These are phyloP conservation scores for Thelonectria rubi DNA, from an alignment of 2,329 filamentous ascomycete species.

Conservation along the genomic window DNA sequence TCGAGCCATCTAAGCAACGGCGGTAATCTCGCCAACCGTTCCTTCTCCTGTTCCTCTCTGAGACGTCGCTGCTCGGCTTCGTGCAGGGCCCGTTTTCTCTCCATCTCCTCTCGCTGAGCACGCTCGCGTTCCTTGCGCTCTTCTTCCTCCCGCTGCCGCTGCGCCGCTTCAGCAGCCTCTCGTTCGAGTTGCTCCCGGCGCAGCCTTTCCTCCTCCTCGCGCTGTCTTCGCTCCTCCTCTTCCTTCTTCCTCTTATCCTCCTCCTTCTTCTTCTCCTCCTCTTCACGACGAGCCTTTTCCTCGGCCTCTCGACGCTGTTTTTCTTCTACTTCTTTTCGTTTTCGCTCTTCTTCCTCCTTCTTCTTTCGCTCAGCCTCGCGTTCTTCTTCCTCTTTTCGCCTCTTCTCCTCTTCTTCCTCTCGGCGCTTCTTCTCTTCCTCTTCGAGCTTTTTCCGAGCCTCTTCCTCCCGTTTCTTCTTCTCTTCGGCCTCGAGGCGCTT, in stretches of 20 bases:
- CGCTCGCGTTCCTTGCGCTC: constrained; percentile 61
- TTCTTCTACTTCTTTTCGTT: constrained; percentile 48
- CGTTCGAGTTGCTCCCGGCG: constrained; percentile 56
- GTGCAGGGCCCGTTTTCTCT: constrained; percentile 58
- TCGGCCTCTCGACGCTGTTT: constrained; percentile 50
- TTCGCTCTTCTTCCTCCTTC: constrained; percentile 50
- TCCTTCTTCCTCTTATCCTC: constrained; percentile 50
- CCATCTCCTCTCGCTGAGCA: constrained; percentile 55
- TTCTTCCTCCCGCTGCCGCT: constrained; percentile 63
- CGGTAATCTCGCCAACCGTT: constrained; percentile 65
- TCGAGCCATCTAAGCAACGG: constrained; percentile 70
- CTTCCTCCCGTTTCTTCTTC: constrained; percentile 45
- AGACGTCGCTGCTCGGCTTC: constrained; percentile 62
- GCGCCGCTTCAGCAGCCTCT: constrained; percentile 60
- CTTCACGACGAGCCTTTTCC: constrained; percentile 49
- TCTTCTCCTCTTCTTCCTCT: constrained; percentile 45
- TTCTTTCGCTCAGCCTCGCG: constrained; percentile 49
- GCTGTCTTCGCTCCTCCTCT: constrained; percentile 50
- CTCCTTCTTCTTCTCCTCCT: constrained; percentile 52
- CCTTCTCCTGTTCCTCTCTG: constrained; percentile 63
- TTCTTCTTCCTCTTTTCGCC: constrained; percentile 44
- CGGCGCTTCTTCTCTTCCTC: constrained; percentile 47
- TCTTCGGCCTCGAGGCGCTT: constrained; percentile 34
- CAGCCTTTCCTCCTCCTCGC: constrained; percentile 58
- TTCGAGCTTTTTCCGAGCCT: constrained; percentile 40